Conservation (phyloP, 2,329 filamentous ascomycete genomes). For the Chrysosphaeria jannelii region DNA sequence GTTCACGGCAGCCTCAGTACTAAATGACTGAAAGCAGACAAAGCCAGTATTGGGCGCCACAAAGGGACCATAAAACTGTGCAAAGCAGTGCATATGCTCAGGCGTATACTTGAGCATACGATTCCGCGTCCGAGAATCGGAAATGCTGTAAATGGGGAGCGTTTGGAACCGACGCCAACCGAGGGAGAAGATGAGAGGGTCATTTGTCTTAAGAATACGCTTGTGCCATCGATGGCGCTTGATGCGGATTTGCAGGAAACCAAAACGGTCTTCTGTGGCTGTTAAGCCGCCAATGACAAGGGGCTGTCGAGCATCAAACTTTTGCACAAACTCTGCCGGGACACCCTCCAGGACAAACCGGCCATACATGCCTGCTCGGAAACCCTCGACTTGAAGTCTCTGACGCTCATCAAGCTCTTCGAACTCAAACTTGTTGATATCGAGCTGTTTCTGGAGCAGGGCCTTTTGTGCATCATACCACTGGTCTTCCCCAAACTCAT, state of each 20-base stretch:
- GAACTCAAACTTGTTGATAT: conserved; percentile 90
- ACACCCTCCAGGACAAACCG: conserved; percentile 73
- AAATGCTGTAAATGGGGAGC: conserved; percentile 78
- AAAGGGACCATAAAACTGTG: conserved; percentile 78
- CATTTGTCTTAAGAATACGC: conserved; percentile 94
- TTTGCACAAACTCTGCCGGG: conserved; percentile 62
- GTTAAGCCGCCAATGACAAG: conserved; percentile 77
- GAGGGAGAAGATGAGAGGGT: conserved; percentile 86
- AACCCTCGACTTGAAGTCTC: conserved; percentile 61
- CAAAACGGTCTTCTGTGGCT: conserved; percentile 81
- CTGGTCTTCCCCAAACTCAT: conserved; percentile 86
- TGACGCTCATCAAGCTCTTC: conserved; percentile 63
- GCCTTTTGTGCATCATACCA: conserved; percentile 98
- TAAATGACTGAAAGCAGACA: conserved; percentile 73
- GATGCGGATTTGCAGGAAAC: conserved; percentile 82
- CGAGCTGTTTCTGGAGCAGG: conserved; percentile 73
- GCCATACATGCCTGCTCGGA: conserved; percentile 74
- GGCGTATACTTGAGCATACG: conserved; percentile 98
- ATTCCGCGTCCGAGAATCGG: conserved; percentile 75
- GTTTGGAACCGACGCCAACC: conserved; percentile 92
- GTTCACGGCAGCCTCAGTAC: conserved; percentile 33
- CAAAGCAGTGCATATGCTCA: conserved; percentile 98
- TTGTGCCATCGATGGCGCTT: conserved; percentile 98
- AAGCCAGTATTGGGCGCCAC: conserved; percentile 92
- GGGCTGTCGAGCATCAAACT: conserved; percentile 57